phyloP scores from a whole-genome alignment of 805 yeast species.

The Cyberlindnera samutprakarnensis region DNA sequence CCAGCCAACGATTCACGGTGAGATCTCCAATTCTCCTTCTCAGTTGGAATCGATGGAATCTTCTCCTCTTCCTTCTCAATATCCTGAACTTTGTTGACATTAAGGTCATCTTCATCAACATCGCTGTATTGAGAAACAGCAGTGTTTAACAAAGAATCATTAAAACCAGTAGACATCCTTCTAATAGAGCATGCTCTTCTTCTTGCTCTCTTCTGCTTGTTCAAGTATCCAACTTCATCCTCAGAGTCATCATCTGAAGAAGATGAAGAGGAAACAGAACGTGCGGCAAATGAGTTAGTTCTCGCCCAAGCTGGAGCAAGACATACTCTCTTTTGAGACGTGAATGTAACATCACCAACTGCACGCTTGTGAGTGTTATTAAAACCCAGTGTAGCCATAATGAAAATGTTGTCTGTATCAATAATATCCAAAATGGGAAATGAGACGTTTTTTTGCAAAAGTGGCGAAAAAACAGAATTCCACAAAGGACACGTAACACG shows the following conservation, averaged over 20 bases:
- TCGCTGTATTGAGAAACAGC: constrained; percentile 25
- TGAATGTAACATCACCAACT: no score
- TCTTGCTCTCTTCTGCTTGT: constrained; percentile 21
- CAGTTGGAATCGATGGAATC: constrained; percentile 1
- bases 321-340: constrained; percentile 13
- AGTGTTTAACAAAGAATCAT: constrained; percentile 12
- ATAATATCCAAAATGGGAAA: not conserved
- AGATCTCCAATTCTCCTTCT: constrained; percentile 4
- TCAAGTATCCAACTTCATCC: constrained; percentile 16
- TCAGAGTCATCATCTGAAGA: constrained; percentile 18
- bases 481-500: constrained; percentile 11
- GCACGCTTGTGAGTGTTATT: no score
- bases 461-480: constrained; percentile 3
- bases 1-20: constrained; percentile 12
- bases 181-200: constrained; percentile 20
- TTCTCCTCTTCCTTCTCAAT: not conserved
- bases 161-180: constrained; percentile 14
- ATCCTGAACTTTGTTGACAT: constrained; percentile 2
- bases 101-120: constrained; percentile 17
- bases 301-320: constrained; percentile 14
- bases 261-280: constrained; percentile 15
- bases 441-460: constrained; percentile 2
- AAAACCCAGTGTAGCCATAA: no score
- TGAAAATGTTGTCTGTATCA: no score
- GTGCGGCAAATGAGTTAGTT: constrained; percentile 14